Evolutionary conservation across 2,329 filamentous ascomycete genomes (phyloP).

Genomic region (Pseudocercospora fuligena): DNA sequence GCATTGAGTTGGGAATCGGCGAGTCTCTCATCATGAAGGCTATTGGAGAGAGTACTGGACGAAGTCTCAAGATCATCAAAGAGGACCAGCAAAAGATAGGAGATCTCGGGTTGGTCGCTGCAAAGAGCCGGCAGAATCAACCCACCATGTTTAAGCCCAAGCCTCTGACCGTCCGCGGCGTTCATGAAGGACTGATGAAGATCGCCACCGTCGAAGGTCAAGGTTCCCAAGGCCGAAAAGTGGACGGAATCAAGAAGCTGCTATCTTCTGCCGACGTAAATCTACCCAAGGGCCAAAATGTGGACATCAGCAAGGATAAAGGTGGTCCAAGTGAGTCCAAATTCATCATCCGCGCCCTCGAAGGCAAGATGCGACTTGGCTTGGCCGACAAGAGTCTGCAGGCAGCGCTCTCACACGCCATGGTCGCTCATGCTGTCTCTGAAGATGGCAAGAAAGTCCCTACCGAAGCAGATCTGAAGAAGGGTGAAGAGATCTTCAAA

Average conservation of each 20-base stretch:
- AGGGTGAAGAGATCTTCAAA: slow-evolving; percentile 86
- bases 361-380: slow-evolving; percentile 90
- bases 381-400: slow-evolving; percentile 91
- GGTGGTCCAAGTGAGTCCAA: slow-evolving; percentile 95
- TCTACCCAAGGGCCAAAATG: slow-evolving; percentile 65
- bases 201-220: slow-evolving; percentile 88
- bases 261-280: slow-evolving; percentile 86
- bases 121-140: slow-evolving; percentile 93
- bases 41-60: slow-evolving; percentile 90
- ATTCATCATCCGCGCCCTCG: slow-evolving; percentile 87
- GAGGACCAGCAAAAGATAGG: slow-evolving; percentile 95
- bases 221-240: slow-evolving; percentile 87
- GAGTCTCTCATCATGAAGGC: slow-evolving; percentile 99
- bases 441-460: slow-evolving; percentile 69
- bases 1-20: slow-evolving; percentile 96
- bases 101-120: slow-evolving; percentile 89
- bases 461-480: slow-evolving; percentile 75
- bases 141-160: slow-evolving; percentile 99
- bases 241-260: slow-evolving; percentile 94
- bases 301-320: slow-evolving; percentile 91
- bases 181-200: slow-evolving; percentile 83
- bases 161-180: slow-evolving; percentile 80
- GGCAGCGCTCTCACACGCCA: slow-evolving; percentile 85
- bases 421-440: slow-evolving; percentile 82
- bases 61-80: slow-evolving; percentile 87